Base-by-base conservation (phyloP, 106 monocot genomes). In the Dendrobium catenatum region DNA sequence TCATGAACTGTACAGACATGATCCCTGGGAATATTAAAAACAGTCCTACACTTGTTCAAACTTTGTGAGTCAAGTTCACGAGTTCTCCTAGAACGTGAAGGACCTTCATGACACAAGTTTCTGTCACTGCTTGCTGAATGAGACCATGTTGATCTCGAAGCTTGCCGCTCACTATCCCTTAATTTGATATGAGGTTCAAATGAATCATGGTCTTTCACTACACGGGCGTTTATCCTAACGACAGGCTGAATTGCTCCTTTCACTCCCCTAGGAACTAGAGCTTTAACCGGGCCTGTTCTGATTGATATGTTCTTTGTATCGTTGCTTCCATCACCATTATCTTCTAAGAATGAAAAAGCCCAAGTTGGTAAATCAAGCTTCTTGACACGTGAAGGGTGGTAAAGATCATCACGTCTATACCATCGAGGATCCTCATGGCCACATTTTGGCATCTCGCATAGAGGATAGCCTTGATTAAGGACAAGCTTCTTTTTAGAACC, bases 311-410 rank as follows among this genome's bases (percentile, higher is more conserved):
- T 67, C 86, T 90, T 96, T 84, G 58, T 81, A n/a, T 97, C 96
- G 80, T 44, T 81, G 26, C 61, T 55, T 46, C 64, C 82, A 27
- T 99, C 99, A 84, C 47, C 82, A 55, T 84, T 87, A 42, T 99
- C 99, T 37, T 99, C 99, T 44, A 81, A 58, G 54, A 87, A 87
- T 48, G 90, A 86, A 77, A 92, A 93, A 56, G 93, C 89, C 99
- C 99, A 99, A 78, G 88, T 31, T 55, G 93, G 99, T 17, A 99
- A 79, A 41, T 93, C 91, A 80, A 95, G 93, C 70, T 91, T 99
- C 77, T 80, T 89, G 47, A 49, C 55, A 47, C 78, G 85, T 55
- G 89, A 86, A 75, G 87, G 78, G 74, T 85, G 40, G 81, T 93
- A 95, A 33, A 93, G 86, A 73, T 99, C 95, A 82, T 93, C 91